Evolutionary conservation across 2,329 filamentous ascomycete species (phyloP).

Genomic region (Alternaria panax): DNA sequence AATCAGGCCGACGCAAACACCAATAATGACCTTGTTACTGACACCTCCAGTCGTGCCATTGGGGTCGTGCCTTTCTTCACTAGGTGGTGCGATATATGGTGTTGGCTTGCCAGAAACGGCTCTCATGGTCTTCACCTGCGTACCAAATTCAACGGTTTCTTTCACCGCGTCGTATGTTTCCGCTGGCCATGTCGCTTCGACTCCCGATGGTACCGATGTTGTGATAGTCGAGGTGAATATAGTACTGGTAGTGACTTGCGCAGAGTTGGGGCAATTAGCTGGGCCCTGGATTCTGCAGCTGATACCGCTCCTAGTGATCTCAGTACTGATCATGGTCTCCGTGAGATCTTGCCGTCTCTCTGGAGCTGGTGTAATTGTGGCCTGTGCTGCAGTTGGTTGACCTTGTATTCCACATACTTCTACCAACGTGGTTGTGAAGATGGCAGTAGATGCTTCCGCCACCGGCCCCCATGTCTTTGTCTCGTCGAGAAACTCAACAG

Average conservation of each 20-base stretch:
- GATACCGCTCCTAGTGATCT: slow-evolving; percentile 55
- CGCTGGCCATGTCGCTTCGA: slow-evolving; percentile 52
- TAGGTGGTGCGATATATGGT: neutral
- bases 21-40: slow-evolving; percentile 58
- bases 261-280: slow-evolving; percentile 60
- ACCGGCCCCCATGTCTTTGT: slow-evolving; percentile 60
- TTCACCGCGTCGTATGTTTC: slow-evolving; percentile 44
- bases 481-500: slow-evolving; percentile 34
- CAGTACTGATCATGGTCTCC: slow-evolving; percentile 53
- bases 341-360: slow-evolving; percentile 39
- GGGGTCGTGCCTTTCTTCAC: slow-evolving; percentile 5
- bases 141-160: slow-evolving; percentile 54
- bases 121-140: slow-evolving; percentile 46
- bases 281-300: slow-evolving; percentile 55
- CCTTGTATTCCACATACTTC: slow-evolving; percentile 52
- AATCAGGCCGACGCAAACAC: slow-evolving; percentile 58
- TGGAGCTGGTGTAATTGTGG: slow-evolving; percentile 3
- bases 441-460: slow-evolving; percentile 56
- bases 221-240: slow-evolving; percentile 51
- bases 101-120: slow-evolving; percentile 56
- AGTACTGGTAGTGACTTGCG: slow-evolving; percentile 55
- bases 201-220: slow-evolving; percentile 45
- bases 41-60: slow-evolving; percentile 45
- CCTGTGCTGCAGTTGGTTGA: slow-evolving; percentile 12
- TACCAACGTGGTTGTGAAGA: slow-evolving; percentile 62